Evolutionary conservation across 2,329 filamentous ascomycete species (phyloP).

Genomic region (Claviceps sp.): DNA sequence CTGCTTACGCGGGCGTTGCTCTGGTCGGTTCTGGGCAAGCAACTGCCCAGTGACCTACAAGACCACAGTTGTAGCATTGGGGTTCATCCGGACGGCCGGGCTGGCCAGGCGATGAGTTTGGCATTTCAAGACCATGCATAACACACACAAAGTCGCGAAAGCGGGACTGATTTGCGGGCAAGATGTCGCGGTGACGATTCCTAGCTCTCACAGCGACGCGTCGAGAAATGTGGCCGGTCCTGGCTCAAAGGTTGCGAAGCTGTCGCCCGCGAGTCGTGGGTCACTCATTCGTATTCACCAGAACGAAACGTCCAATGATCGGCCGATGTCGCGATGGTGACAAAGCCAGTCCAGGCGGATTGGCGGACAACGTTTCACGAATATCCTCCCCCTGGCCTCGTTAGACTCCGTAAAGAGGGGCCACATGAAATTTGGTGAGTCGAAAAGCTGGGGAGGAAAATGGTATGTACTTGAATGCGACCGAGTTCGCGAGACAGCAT

Average conservation of each 20-base stretch:
- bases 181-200: not conserved
- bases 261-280: not conserved
- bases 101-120: constrained; percentile 16
- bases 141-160: not conserved
- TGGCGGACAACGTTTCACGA: constrained; percentile 3
- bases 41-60: constrained; percentile 36
- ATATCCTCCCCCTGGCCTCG: constrained; percentile 15
- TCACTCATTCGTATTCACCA: not conserved
- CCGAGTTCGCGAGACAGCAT: not conserved
- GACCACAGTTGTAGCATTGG: constrained; percentile 42
- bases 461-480: too few species aligned
- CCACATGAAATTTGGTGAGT: constrained; percentile 8
- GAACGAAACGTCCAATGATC: not conserved
- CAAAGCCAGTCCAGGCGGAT: not conserved
- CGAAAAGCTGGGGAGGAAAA: not conserved
- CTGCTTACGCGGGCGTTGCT: constrained; percentile 35
- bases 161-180: not conserved
- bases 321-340: not conserved
- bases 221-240: not conserved
- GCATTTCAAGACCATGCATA: constrained; percentile 13
- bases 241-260: not conserved
- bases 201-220: not conserved
- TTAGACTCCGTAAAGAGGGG: constrained; percentile 6
- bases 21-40: constrained; percentile 39
- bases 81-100: constrained; percentile 20